Base-by-base conservation (phyloP, 1,139 yeast genomes). In the Yamadazyma diddensiae region DNA sequence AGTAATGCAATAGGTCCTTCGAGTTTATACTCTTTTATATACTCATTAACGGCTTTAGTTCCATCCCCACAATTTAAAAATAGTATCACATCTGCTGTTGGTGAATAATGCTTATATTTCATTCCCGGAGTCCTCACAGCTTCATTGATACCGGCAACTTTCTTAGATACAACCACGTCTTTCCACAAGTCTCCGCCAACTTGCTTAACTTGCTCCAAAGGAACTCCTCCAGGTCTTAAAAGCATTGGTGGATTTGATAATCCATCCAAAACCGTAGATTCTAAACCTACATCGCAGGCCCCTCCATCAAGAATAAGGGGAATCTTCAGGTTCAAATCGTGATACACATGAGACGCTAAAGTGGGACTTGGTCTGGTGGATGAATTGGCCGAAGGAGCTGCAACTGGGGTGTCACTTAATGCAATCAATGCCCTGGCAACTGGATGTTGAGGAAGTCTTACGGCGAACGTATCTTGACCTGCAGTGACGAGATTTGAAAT, bases 341-440 rank as follows among this genome's bases (percentile, higher is more conserved):
- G 77, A 43, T 63, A 74, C 0, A 92, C 98, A 56, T 92, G 98
- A 13, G 70, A 60, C 1, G 98, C 98, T 26, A 71, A 52, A 0
- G 98, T 92, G 1, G 97, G 96, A 25, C 95, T 84, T 1, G 98
- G 98, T 35, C 87, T 67, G 0, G 98, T 92, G 1, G 97, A 87
- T 3, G 97, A 94, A 57, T 92, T 92, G 6, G 98, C 98, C 1
- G 95, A 85, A 0, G 98, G 98, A 0, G 98, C 98, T 0, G 98
- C 98, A 26, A 92, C 60, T 1, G 98, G 97, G 1, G 83, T 73
- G 45, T 87, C 95, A 32, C 94, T 77, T n/a, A 84, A 49, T 2
- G 88, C 85, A 32, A 92, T 88, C 29, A 92, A 64, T 0, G 97
- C 96, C 38, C 98, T 66, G 0, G 98, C 97, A 1, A 92, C 75